A percentile compares a stretch with the other conserved stretches of the same genome.
These are phyloP conservation scores for Hysterium pulicare DNA, from an alignment of 2,329 filamentous ascomycete genomes.

Conservation along the genomic window DNA sequence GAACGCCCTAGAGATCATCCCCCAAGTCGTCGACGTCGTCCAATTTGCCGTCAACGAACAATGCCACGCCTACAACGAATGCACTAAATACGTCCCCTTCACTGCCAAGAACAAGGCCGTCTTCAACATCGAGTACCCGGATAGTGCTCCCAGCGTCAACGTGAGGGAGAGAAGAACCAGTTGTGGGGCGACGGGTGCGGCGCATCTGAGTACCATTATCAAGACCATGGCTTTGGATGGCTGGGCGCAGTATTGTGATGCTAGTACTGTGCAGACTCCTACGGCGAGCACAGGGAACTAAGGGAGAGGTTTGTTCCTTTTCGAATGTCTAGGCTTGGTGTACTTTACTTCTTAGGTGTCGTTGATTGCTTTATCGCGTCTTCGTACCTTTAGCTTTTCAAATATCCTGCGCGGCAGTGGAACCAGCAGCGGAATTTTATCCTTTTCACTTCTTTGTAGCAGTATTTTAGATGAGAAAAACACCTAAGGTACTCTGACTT, in stretches of 20 bases:
- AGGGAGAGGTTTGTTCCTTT: too few species aligned
- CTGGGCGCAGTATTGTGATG: constrained; percentile 3
- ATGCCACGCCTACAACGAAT: constrained; percentile 59
- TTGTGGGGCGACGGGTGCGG: background rate
- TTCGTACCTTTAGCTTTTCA: too few species aligned
- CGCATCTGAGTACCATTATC: background rate
- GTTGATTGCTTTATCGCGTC: too few species aligned
- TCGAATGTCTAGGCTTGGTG: too few species aligned
- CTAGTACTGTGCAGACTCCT: background rate
- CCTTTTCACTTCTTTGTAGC: too few species aligned
- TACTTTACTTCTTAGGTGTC: too few species aligned
- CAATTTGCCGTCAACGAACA: constrained; percentile 69
- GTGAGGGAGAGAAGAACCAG: background rate
- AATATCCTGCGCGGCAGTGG: too few species aligned
- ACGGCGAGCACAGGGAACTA: background rate
- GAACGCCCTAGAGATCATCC: constrained; percentile 61
- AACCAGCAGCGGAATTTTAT: too few species aligned
- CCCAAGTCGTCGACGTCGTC: constrained; percentile 47
- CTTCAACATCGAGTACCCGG: constrained; percentile 65
- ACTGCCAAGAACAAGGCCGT: constrained; percentile 62
- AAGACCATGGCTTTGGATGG: constrained; percentile 2
- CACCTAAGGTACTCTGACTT: too few species aligned
- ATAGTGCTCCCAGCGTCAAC: background rate
- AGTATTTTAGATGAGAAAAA: too few species aligned
- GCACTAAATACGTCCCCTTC: constrained; percentile 55